These are phyloP conservation scores for Nakaseomyces delphensis DNA, from an alignment of 1,139 yeast species.

Conservation along the genomic window DNA sequence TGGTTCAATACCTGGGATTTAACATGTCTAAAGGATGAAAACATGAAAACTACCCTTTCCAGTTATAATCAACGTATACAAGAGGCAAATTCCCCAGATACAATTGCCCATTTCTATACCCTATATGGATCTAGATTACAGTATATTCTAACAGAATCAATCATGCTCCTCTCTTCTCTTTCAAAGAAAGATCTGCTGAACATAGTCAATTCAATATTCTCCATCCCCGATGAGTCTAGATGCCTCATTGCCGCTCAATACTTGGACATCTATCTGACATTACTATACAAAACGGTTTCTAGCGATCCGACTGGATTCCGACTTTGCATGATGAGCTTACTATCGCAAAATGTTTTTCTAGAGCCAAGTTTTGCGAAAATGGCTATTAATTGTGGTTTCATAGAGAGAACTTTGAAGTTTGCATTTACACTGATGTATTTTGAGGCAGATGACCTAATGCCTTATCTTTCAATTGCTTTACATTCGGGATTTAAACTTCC, in stretches of 20 bases:
- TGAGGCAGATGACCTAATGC: constrained; percentile 57
- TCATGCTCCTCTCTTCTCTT: constrained; percentile 58
- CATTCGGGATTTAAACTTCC: constrained; percentile 40
- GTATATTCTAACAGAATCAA: constrained; percentile 41
- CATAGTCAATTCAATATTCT: constrained; percentile 58
- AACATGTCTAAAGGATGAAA: constrained; percentile 18
- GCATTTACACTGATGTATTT: constrained; percentile 50
- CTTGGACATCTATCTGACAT: constrained; percentile 69
- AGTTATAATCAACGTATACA: constrained; percentile 39
- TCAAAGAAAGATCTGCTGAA: constrained; percentile 56
- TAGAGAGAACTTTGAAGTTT: constrained; percentile 25
- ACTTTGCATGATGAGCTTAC: constrained; percentile 57
- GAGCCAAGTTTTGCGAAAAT: constrained; percentile 72
- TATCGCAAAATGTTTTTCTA: constrained; percentile 83
- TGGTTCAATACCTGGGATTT: constrained; percentile 28
- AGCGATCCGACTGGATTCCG: constrained; percentile 75
- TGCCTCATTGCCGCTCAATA: constrained; percentile 64
- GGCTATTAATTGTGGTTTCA: constrained; percentile 52
- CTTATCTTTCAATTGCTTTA: constrained; percentile 50
- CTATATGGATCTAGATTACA: constrained; percentile 69
- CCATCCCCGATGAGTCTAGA: constrained; percentile 56
- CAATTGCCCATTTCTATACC: constrained; percentile 30
- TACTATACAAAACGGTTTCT: constrained; percentile 61
- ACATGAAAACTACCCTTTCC: constrained; percentile 38
- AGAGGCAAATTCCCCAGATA: constrained; percentile 26